Evolutionary conservation across 305 asterid species (phyloP), one percentile per base, ranked within the genome.

Genomic region (Rubia tinctorum): DNA sequence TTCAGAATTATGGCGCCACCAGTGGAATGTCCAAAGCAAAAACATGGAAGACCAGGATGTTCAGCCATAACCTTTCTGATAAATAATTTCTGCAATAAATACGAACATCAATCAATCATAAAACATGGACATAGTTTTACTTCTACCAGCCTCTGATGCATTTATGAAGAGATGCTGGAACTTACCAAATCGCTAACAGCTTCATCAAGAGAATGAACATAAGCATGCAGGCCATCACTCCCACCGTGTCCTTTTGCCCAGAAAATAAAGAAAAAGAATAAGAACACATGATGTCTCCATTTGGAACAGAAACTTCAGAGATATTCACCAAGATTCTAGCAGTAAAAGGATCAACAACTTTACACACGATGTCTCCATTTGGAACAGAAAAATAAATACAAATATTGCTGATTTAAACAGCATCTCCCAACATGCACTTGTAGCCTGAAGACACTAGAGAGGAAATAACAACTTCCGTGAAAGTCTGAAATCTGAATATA

Each of bases 1-100:
- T 89, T 94, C 74, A 94, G 85, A 79, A 90, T 66, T 69, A 94
- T 94, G 58, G 99, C 97, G 59, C 89, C 98, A 40, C 99, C 99
- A 58, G 99, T 94, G 1, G 99, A 94, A 76, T 94, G 99, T 58
- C 99, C 98, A 65, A 92, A 94, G 83, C 93, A 92, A 80, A 94
- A 94, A 80, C 96, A 90, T 6, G 93, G 96, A 18, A 89, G 75
- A 45, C 80, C 78, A 18, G 96, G 88, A 79, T 89, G 92, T 76
- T 92, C 97, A 18, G 87, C 85, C 74, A 83, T 43, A 74, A 92
- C 86, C 82, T 89, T 90, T 77, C 74, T 65, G 51, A 94, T 80
- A 75, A 86, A 87, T 72, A 74, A 71, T 89, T 90, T 92, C 99
- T 94, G 67, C 30, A 30, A 58, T 34, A 43, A 70, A 62, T 17